Percentiles rank a stretch among this genome's conserved stretches.
These are phyloP conservation scores for Endocladia muricata DNA, from an alignment of 31 red algal species.

Conservation along the genomic window DNA sequence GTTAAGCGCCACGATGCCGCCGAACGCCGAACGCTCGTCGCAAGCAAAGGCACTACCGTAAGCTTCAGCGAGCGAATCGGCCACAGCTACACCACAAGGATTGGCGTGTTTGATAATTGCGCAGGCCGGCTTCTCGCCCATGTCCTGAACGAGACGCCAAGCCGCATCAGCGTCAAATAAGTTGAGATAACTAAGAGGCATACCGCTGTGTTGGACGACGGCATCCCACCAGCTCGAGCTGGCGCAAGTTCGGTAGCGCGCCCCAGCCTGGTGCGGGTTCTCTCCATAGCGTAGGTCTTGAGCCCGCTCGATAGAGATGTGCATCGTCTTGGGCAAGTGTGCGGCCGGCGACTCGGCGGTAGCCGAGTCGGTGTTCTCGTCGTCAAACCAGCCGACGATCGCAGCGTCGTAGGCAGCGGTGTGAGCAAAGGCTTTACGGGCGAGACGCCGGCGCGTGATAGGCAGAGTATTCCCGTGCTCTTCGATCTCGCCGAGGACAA, in stretches of 20 bases:
- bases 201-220: constrained; percentile 89
- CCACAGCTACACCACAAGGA: constrained; percentile 90
- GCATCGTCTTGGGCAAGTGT: constrained; percentile 53
- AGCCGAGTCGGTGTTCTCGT: constrained; percentile 20
- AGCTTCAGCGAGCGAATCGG: constrained; percentile 80
- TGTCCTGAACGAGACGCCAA: constrained; percentile 82
- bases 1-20: constrained; percentile 92
- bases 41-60: constrained; percentile 83
- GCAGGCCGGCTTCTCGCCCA: constrained; percentile 68
- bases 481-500: constrained; percentile 74
- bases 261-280: constrained; percentile 94
- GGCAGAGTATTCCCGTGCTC: constrained; percentile 58
- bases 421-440: constrained; percentile 55
- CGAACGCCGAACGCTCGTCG: constrained; percentile 93
- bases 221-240: constrained; percentile 46
- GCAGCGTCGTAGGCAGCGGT: constrained; percentile 88
- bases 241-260: constrained; percentile 56
- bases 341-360: background rate
- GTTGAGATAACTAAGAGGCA: constrained; percentile 98
- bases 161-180: constrained; percentile 95
- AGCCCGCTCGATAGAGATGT: constrained; percentile 57
- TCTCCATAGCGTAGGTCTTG: constrained; percentile 95
- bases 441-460: constrained; percentile 58
- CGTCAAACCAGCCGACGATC: constrained; percentile 68
- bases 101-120: constrained; percentile 98